Base-by-base conservation (phyloP, 768 basidiomycete genomes). In the Tremella yokohamensis region DNA sequence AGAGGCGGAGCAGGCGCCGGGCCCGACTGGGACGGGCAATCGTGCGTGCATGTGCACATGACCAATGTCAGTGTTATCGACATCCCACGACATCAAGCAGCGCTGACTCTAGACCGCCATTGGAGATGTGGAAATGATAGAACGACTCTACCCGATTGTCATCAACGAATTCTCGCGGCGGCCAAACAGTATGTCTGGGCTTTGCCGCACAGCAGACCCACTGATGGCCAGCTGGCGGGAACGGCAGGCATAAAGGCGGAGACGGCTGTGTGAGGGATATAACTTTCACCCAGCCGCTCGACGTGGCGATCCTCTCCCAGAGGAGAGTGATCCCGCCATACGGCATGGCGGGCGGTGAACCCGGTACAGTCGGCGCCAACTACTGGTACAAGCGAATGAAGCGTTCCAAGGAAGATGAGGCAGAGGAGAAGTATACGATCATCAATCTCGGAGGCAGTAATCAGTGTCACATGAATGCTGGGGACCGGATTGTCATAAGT, bases 311-410 rank as follows among this genome's bases (percentile, higher is more conserved):
- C 29, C 48, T 69, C 9, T 60, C 56, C 1, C 64, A 71, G 44
- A 49, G 69, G 52, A 29, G 69, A 45, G 69, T 71, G 3, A 60
- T 60, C 29, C 62, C 62, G 24, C 69, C 69, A 1, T 71, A 69
- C 48, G 69, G 69, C 40, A 65, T 70, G 64, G 40, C 85, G 88
- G 75, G 82, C 82, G 12, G 69, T 11, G 64, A 62, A 48, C 54
- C 61, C 7, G 69, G 66, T 25, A 40, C n/a, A 16, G 38, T 52
- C 8, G 65, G 65, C 4, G 26, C 22, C n/a, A 63, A 63, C 40
- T 40, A 40, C n/a, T 66, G 62, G 62, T 51, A 40, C 40, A 48
- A 19, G 49, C 52, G 40, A 48, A 58, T 24, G 26, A 44, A 49
- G 37, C 16, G 37, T 7, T n/a, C n/a, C 20, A 24, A 56, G 45